These are phyloP conservation scores for Cladobotryum protrusum DNA, from an alignment of 2,329 filamentous ascomycete species.

Conservation along the genomic window DNA sequence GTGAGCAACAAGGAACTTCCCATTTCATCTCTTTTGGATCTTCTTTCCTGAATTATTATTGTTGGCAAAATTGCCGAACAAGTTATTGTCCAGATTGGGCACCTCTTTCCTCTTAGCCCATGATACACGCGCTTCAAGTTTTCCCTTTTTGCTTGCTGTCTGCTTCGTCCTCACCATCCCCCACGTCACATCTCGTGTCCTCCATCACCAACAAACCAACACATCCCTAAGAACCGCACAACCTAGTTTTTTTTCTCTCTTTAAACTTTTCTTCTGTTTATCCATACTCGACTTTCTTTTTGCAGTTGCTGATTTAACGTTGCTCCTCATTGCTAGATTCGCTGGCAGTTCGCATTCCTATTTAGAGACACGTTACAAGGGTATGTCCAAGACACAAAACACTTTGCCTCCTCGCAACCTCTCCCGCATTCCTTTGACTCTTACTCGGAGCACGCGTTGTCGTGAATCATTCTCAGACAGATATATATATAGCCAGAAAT, in stretches of 20 bases:
- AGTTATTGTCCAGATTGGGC: background rate
- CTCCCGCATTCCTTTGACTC: conserved; percentile 1
- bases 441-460: conserved; percentile 3
- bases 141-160: too few species aligned
- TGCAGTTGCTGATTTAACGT: too few species aligned
- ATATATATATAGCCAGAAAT: background rate
- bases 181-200: background rate
- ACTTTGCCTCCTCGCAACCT: background rate
- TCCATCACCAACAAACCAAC: background rate
- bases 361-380: conserved; percentile 1
- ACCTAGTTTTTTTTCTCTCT: background rate
- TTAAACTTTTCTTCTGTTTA: background rate
- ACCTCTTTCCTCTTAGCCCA: too few species aligned
- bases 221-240: background rate
- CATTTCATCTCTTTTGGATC: background rate
- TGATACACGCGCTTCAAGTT: too few species aligned
- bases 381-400: conserved; percentile 6
- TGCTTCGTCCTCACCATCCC: background rate
- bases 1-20: background rate
- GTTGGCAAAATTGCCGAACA: background rate
- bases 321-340: background rate
- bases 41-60: background rate
- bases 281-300: background rate
- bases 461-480: conserved; percentile 10
- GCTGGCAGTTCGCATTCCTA: background rate